Evolutionary conservation across 1,139 yeast species (phyloP).

Genomic region (Diutina scorzettiae): DNA sequence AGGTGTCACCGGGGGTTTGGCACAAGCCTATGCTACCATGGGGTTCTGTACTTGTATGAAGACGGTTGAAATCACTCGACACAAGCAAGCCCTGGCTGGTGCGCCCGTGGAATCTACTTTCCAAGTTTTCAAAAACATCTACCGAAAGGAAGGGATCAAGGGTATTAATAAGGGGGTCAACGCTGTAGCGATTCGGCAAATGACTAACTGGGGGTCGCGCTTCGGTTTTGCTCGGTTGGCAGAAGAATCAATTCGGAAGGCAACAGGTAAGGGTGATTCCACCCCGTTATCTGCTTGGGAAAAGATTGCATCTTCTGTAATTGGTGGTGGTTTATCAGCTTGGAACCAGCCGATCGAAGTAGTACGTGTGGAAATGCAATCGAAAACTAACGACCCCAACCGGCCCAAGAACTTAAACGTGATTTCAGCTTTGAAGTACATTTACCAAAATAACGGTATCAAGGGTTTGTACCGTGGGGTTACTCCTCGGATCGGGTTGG

Average conservation of each 20-base stretch:
- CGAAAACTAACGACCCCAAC: constrained; percentile 82
- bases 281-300: constrained; percentile 63
- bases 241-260: constrained; percentile 65
- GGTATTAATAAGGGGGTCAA: constrained; percentile 97
- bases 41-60: constrained; percentile 98
- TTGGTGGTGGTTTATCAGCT: constrained; percentile 96
- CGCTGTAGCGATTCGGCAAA: constrained; percentile 97
- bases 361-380: constrained; percentile 95
- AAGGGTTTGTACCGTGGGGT: constrained; percentile 94
- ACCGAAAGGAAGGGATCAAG: constrained; percentile 71
- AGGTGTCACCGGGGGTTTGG: constrained; percentile 91
- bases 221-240: constrained; percentile 88
- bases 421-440: constrained; percentile 66
- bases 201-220: constrained; percentile 98
- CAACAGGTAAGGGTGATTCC: constrained; percentile 47
- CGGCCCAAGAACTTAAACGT: constrained; percentile 89
- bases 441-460: constrained; percentile 70
- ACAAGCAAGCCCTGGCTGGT: constrained; percentile 70
- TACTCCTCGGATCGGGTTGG: constrained; percentile 90
- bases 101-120: constrained; percentile 62
- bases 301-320: constrained; percentile 73
- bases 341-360: constrained; percentile 99
- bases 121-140: constrained; percentile 78
- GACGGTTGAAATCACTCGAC: constrained; percentile 90
- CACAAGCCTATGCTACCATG: constrained; percentile 93